Conservation (phyloP, 139 green algal genomes). For the Chlorella sp. region DNA sequence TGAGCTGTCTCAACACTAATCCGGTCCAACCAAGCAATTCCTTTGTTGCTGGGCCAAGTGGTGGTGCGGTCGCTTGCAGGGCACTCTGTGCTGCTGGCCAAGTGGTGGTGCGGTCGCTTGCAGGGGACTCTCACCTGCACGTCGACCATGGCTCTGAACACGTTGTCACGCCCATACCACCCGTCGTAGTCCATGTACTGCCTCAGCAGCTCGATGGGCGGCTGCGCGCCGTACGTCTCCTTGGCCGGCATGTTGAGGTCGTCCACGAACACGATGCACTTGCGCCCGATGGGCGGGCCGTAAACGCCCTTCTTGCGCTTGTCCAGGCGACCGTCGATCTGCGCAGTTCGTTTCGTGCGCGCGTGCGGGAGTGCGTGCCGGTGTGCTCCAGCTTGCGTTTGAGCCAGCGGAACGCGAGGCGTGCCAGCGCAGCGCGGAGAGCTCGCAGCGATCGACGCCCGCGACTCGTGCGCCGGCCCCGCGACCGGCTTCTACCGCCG, state of each 20-base stretch:
- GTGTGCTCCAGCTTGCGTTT: background rate
- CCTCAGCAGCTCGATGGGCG: conserved; percentile 68
- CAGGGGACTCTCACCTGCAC: too few species aligned
- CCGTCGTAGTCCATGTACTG: conserved; percentile 59
- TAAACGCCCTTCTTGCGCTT: conserved; percentile 68
- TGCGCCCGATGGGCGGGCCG: conserved; percentile 48
- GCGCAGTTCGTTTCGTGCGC: background rate
- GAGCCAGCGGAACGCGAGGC: too few species aligned
- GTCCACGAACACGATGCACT: conserved; percentile 60
- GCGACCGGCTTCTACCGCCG: too few species aligned
- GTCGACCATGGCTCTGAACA: conserved; percentile 18
- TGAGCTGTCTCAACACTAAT: too few species aligned
- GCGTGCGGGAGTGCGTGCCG: background rate
- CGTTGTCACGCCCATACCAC: conserved; percentile 59
- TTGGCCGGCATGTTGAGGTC: conserved; percentile 75
- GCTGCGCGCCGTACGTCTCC: conserved; percentile 68
- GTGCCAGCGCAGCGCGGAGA: too few species aligned
- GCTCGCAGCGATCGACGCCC: too few species aligned
- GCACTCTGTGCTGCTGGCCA: too few species aligned
- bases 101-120: too few species aligned
- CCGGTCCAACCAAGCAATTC: too few species aligned
- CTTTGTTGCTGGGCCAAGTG: too few species aligned
- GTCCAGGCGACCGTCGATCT: conserved; percentile 60
- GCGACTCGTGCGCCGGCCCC: too few species aligned
- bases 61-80: too few species aligned